Evolutionary conservation across 2,329 filamentous ascomycete genomes (phyloP).

Genomic region (Colletotrichum sp.): DNA sequence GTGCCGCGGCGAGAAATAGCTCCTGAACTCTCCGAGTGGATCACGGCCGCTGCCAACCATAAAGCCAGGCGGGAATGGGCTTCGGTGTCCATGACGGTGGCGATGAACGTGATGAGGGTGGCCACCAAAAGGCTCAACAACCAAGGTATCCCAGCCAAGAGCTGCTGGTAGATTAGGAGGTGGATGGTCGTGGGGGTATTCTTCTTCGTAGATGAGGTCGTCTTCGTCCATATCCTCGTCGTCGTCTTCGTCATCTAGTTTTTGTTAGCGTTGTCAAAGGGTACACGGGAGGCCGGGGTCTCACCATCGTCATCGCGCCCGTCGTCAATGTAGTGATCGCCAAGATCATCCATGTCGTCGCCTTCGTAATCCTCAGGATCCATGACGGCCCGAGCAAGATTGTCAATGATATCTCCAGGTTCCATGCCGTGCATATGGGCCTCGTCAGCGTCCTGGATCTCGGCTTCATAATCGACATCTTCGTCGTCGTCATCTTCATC

Average conservation of each 20-base stretch:
- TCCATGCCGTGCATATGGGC: slow-evolving; percentile 51
- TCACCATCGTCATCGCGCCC: slow-evolving; percentile 65
- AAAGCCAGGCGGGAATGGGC: slow-evolving; percentile 63
- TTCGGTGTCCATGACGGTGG: slow-evolving; percentile 59
- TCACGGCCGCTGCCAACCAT: slow-evolving; percentile 62
- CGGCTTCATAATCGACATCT: slow-evolving; percentile 60
- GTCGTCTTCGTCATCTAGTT: slow-evolving; percentile 40
- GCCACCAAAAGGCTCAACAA: slow-evolving; percentile 53
- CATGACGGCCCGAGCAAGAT: slow-evolving; percentile 62
- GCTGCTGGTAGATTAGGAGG: slow-evolving; percentile 48
- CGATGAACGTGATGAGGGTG: slow-evolving; percentile 55
- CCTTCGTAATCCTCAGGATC: slow-evolving; percentile 56
- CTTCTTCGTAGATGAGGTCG: slow-evolving; percentile 66
- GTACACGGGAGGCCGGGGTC: slow-evolving; percentile 11
- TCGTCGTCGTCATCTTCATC: slow-evolving; percentile 55
- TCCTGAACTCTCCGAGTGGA: slow-evolving; percentile 54
- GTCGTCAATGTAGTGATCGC: slow-evolving; percentile 59
- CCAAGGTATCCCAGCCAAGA: slow-evolving; percentile 63
- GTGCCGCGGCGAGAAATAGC: slow-evolving; percentile 56
- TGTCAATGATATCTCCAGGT: slow-evolving; percentile 50
- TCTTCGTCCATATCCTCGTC: slow-evolving; percentile 67
- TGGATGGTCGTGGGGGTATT: slow-evolving; percentile 56
- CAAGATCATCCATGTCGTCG: slow-evolving; percentile 56
- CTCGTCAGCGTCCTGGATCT: slow-evolving; percentile 58
- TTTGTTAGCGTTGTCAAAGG: slow-evolving; percentile 25